Conservation (phyloP, 2,329 filamentous ascomycete species). For the Mollisia scopiformis region DNA sequence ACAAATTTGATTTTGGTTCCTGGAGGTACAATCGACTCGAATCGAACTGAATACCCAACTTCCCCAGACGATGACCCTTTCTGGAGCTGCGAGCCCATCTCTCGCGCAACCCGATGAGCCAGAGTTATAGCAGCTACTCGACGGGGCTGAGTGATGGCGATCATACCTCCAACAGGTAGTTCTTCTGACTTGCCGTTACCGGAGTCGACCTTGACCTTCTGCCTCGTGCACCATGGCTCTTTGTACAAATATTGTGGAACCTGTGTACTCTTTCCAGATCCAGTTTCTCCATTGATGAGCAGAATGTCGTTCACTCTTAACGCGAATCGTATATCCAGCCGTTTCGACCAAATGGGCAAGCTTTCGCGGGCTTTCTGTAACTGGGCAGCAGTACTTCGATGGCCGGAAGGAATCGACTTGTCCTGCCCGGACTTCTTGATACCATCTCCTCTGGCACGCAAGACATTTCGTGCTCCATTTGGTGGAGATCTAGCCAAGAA, state of each 20-base stretch:
- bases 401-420: conserved; percentile 13
- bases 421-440: conserved; percentile 1
- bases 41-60: conserved; percentile 94
- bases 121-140: conserved; percentile 92
- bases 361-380: conserved; percentile 30
- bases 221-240: conserved; percentile 77
- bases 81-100: conserved; percentile 70
- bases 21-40: conserved; percentile 83
- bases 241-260: conserved; percentile 85
- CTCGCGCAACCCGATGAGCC: conserved; percentile 83
- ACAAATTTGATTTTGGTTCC: conserved; percentile 90
- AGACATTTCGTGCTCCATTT: background rate
- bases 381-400: conserved; percentile 24
- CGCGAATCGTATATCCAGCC: conserved; percentile 31
- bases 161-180: conserved; percentile 70
- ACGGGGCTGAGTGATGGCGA: conserved; percentile 93
- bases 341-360: conserved; percentile 36
- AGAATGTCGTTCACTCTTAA: conserved; percentile 63
- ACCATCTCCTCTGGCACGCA: conserved; percentile 4
- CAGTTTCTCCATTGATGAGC: conserved; percentile 89
- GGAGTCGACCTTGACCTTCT: conserved; percentile 51
- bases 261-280: conserved; percentile 96
- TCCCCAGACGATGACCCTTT: conserved; percentile 51
- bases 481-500: background rate
- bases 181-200: conserved; percentile 43